Base-by-base conservation (phyloP, 805 yeast genomes). In the Blastobotrys americana region DNA sequence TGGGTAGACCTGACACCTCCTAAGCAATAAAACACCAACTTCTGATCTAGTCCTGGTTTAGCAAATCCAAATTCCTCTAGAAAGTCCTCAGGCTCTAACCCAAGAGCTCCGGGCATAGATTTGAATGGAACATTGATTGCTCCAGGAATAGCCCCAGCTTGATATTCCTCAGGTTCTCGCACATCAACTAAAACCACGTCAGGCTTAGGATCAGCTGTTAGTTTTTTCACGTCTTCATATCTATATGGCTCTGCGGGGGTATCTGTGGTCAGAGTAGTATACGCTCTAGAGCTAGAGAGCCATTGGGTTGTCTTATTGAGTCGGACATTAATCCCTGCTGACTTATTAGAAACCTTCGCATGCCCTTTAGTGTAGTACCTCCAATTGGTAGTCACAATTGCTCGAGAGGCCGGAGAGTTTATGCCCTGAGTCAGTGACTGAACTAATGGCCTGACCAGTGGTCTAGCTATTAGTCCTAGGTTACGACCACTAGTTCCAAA, bases 1-100 rank as follows among this genome's bases (percentile, higher is more conserved):
- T 87, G 86, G 37, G 86, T 74, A 19, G 94, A 82, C 70, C 98
- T 80, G 39, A 88, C 84, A 45, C 98, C 98, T 5, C 84, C 96
- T 40, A 84, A 77, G 66, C 98, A 90, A 68, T 89, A 89, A 66
- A 90, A 89, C 35, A 90, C 76, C 59, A 90, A 70, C 53, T 85
- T 84, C 59, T 83, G 77, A 41, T 78, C 80, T 39, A 69, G 64
- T 4, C 67, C 55, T 2, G 98, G 98, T 68, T 90, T 90, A 10
- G 71, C 72, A 57, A 88, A 80, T 10, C 94, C 90, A 67, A 89
- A 87, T 39, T 77, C 71, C 31, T 83, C 84, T 56, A 78, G 74
- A 58, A 93, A 90, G 53, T 85, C 95, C 44, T 84, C 95, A 4
- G 74, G 73, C 1, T 80, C 65, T 41, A 90, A 74, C 40, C 85